These are phyloP conservation scores for Penicillium herquei DNA, from an alignment of 495 filamentous ascomycete genomes.

Conservation along the genomic window DNA sequence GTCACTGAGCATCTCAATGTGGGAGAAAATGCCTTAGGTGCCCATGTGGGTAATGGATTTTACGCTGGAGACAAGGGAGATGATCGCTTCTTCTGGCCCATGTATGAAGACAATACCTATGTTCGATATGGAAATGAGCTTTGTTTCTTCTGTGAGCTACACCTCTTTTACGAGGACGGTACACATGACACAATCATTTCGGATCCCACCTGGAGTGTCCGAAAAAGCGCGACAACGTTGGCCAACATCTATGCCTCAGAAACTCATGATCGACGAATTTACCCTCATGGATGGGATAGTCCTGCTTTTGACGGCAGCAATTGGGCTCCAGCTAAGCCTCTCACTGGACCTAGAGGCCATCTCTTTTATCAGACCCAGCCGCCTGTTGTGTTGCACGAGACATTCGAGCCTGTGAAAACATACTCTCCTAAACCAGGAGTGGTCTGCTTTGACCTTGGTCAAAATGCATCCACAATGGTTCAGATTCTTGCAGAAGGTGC, in stretches of 20 bases:
- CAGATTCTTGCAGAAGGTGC: conserved; percentile 16
- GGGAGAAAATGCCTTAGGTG: conserved; percentile 24
- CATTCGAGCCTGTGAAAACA: conserved; percentile 19
- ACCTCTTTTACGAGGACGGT: conserved; percentile 25
- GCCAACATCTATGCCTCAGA: conserved; percentile 33
- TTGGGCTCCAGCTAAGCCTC: conserved; percentile 23
- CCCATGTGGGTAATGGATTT: conserved; percentile 30
- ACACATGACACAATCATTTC: conserved; percentile 23
- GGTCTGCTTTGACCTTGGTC: conserved; percentile 26
- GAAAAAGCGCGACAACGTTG: conserved; percentile 26
- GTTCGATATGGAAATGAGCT: conserved; percentile 32
- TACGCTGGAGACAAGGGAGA: conserved; percentile 30
- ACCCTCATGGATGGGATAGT: conserved; percentile 24
- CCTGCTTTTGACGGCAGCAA: conserved; percentile 13
- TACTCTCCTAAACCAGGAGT: conserved; percentile 13
- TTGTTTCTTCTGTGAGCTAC: conserved; percentile 30
- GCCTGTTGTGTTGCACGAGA: conserved; percentile 26
- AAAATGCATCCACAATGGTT: conserved; percentile 27
- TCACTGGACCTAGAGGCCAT: conserved; percentile 27
- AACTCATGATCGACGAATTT: conserved; percentile 23
- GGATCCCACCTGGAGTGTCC: conserved; percentile 23
- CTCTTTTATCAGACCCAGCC: conserved; percentile 27
- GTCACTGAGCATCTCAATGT: conserved; percentile 15
- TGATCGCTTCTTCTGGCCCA: conserved; percentile 33
- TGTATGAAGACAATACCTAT: conserved; percentile 34